Evolutionary conservation across 2,329 filamentous ascomycete genomes (phyloP), one percentile per base, ranked within the genome.

Genomic region (Stagonosporopsis chrysanthemi): DNA sequence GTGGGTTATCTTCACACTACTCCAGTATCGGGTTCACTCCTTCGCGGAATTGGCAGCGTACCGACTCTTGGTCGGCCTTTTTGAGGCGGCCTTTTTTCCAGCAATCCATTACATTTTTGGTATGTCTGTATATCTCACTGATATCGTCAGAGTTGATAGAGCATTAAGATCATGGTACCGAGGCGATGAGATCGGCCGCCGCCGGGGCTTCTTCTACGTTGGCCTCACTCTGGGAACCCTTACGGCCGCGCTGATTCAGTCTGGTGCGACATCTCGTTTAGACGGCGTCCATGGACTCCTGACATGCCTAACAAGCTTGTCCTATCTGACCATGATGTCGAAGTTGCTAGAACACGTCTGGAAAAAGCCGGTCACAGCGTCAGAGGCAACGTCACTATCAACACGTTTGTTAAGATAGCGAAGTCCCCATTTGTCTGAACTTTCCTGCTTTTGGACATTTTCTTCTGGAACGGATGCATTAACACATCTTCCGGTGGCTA

Each of bases 1-100:
- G 2, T 87, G 84, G 84, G 83, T 83, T 0, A 69, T 86, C 15
- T 83, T 86, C 57, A 87, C 84, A 0, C 75, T 87, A 8, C 72
- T 86, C 3, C 83, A 86, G 55, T 85, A 81, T 51, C 80, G 83
- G 5, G 80, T 79, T 0, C 72, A 77, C 2, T 75, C 77, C 2
- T 85, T 79, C 59, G 77, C 78, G 0, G 83, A 86, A 48, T 55
- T 85, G 8, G 80, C 79, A 42, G 81, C 81, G 0, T 84, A 84
- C 65, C 77, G 84, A 2, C 86, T 86, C 52, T 58, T 85, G 1
- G 80, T 86, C 3, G 82, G 82, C 0, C 79, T 79, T 67, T 84
- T 86, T 54, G 83, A 86, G 68, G 78, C 75, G 6, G 75, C 75
- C 1, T 78, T 76, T 60, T 79, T 77, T 38, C 76, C 77, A 0